Conservation (phyloP, 129 eudicot species). For the Flaveria linearis region DNA sequence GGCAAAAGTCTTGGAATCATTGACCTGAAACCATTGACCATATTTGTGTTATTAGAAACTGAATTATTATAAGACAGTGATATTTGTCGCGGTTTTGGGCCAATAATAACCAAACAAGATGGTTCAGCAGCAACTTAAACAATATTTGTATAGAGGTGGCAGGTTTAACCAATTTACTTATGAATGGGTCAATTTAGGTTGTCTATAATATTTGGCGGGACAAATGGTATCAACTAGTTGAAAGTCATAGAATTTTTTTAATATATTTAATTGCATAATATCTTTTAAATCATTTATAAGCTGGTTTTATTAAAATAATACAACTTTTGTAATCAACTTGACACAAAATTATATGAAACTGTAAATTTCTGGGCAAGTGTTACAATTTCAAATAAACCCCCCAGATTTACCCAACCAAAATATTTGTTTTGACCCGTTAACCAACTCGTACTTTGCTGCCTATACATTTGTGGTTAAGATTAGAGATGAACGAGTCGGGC, state of each 20-base stretch:
- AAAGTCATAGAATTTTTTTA: no score
- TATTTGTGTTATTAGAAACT: not conserved
- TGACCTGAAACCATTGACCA: constrained; percentile 39
- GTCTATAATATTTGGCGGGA: no score
- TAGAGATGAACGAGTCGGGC: not conserved
- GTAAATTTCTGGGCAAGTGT: not conserved
- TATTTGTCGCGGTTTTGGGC: no score
- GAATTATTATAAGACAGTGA: no score
- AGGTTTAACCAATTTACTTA: no score
- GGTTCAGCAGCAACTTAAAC: no score
- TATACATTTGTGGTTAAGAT: not conserved
- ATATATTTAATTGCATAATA: no score
- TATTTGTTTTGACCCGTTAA: not conserved
- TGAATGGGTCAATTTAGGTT: no score
- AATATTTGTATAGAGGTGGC: no score
- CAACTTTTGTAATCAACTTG: not conserved
- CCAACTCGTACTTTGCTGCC: not conserved
- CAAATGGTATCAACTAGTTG: no score
- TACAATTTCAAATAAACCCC: not conserved
- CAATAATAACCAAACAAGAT: no score
- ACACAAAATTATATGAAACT: not conserved
- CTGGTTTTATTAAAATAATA: not conserved
- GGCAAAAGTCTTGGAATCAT: constrained; percentile 54
- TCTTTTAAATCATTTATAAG: no score
- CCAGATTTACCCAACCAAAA: not conserved